Evolutionary conservation across 306 rosid genomes (phyloP), one percentile per base, ranked within the genome.

Genomic region (Cucurbita ficifolia): DNA sequence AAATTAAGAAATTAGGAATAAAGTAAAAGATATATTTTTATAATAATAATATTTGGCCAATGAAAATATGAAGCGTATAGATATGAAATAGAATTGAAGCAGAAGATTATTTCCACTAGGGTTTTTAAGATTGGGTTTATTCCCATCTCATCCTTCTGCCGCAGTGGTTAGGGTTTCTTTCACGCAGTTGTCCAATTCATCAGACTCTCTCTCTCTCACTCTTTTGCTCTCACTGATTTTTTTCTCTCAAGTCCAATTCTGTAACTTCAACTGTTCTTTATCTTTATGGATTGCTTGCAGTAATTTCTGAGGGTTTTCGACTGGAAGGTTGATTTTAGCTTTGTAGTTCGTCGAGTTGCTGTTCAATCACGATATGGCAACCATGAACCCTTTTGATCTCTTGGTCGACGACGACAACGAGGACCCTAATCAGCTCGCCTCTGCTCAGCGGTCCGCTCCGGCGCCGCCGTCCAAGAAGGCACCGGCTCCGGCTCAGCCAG

Each of bases 371-470:
- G 40, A 42, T 79, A 86, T 87, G 92, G 83, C 92, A 74, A 76
- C 86, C 82, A 10, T 75, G 86, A 87, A 87, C 77, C 87, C 89
- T 10, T 87, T 87, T 73, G 86, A 80, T 79, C 87, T 87, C 56
- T 50, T 87, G 81, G 87, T 81, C 13, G 90, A 83, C 48, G 92
- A 83, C 70, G 92, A 87, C 55, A 77, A 76, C 68, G 92, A 83
- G 51, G 92, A 87, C 81, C 86, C 80, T 8, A 77, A 50, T 49
- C 89, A 81, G 43, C 87, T 87, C 42, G 42, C 79, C 19, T 85
- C 88, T 6, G 87, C 83, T 45, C 75, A 68, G 57, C 80, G 77
- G 65, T 68, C 78, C 64, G 79, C 79, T 78, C 70, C 71, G 17
- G 40, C 78, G 12, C 56, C 76, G 7, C 54, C 79, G 14, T 56